Evolutionary conservation across 1,139 yeast species (phyloP).

Genomic region (Suhomyces taliae): DNA sequence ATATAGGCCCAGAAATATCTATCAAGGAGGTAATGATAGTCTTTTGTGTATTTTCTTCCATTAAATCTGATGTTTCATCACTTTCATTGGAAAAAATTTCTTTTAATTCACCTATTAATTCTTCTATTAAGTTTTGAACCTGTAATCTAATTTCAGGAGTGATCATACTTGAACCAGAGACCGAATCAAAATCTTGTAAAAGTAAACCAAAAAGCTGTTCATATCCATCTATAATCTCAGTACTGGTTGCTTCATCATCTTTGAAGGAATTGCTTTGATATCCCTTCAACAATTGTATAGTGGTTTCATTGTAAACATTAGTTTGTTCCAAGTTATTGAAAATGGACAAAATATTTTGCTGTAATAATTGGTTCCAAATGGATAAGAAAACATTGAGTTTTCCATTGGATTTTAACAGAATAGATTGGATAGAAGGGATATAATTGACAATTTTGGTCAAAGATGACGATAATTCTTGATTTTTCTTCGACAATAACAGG

Average conservation of each 20-base stretch:
- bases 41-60: slow-evolving; percentile 16
- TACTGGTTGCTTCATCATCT: slow-evolving; percentile 3
- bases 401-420: slow-evolving; percentile 22
- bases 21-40: slow-evolving; percentile 16
- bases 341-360: slow-evolving; percentile 15
- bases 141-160: slow-evolving; percentile 26
- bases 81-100: slow-evolving; percentile 11
- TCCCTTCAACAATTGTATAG: slow-evolving; percentile 24
- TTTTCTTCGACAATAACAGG: slow-evolving; percentile 17
- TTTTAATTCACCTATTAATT: slow-evolving; percentile 21
- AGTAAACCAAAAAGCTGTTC: slow-evolving; percentile 20
- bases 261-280: slow-evolving; percentile 22
- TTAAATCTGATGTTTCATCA: neutral
- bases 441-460: slow-evolving; percentile 24
- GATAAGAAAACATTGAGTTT: slow-evolving; percentile 25
- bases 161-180: slow-evolving; percentile 12
- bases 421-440: slow-evolving; percentile 23
- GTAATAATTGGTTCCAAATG: slow-evolving; percentile 32
- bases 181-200: slow-evolving; percentile 12
- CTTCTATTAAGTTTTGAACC: slow-evolving; percentile 27
- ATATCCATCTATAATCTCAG: slow-evolving; percentile 13
- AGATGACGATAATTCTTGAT: slow-evolving; percentile 16
- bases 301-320: slow-evolving; percentile 28
- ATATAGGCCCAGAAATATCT: slow-evolving; percentile 19
- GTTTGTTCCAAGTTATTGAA: slow-evolving; percentile 28